Percentiles rank a stretch among this genome's conserved stretches.
Conservation (phyloP, 2,329 filamentous ascomycete genomes). For the Penicillium corylophilum region DNA sequence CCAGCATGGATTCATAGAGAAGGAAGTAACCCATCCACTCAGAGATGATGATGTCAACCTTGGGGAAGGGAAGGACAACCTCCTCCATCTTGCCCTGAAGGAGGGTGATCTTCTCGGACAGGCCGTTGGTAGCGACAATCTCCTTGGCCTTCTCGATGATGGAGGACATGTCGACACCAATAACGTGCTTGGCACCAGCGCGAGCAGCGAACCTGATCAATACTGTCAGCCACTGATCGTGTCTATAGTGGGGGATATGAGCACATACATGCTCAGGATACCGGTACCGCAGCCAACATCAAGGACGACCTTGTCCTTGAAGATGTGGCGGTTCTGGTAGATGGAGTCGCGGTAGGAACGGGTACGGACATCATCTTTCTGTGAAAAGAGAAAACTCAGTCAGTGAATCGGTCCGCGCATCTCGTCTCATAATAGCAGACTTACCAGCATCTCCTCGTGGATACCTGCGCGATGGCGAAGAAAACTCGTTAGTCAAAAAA, state of each 20-base stretch:
- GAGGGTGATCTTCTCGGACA: constrained; percentile 94
- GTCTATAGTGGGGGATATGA: not conserved
- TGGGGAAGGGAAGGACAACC: constrained; percentile 84
- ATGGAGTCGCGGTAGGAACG: constrained; percentile 96
- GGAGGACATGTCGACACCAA: constrained; percentile 98
- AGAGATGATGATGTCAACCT: constrained; percentile 99
- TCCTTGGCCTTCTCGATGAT: constrained; percentile 98
- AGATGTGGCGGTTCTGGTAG: constrained; percentile 91
- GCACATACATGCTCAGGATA: constrained; percentile 89
- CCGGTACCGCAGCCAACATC: constrained; percentile 97
- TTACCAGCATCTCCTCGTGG: constrained; percentile 96
- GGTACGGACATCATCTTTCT: constrained; percentile 99
- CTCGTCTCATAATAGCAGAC: constrained; percentile 39
- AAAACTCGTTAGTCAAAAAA: constrained; percentile 15
- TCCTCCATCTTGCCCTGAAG: constrained; percentile 99
- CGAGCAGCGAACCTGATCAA: constrained; percentile 83
- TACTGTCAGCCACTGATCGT: constrained; percentile 8
- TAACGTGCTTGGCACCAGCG: constrained; percentile 96
- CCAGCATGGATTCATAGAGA: constrained; percentile 97
- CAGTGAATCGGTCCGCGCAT: not conserved
- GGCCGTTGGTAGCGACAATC: constrained; percentile 88
- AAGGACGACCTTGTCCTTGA: constrained; percentile 89
- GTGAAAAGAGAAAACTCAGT: constrained; percentile 15
- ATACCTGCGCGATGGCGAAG: constrained; percentile 63
- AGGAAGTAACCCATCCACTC: constrained; percentile 99